Base-by-base conservation (phyloP, 2,329 filamentous ascomycete species). In the Aspergillus unguis region DNA sequence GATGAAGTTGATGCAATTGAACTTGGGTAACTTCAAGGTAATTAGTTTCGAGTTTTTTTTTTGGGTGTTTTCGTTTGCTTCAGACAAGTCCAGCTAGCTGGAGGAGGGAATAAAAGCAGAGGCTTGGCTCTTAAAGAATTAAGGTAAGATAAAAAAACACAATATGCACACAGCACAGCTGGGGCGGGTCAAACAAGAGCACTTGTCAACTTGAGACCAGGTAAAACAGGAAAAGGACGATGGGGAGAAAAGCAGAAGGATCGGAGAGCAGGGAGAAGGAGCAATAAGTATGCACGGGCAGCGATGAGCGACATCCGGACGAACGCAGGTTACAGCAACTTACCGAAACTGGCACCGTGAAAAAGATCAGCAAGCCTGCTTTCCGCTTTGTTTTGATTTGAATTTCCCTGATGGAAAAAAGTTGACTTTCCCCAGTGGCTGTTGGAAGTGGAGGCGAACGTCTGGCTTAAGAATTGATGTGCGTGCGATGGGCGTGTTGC, bases 131-230 rank as follows among this genome's bases (percentile, higher is more conserved):
- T 17, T 31, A 59, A 58, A 65, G 60, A 55, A 57, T 23, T 48
- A 48, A 37, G 48, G 47, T n/a, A 52, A 56, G 51, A 47, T 42
- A 54, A 55, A 44, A 50, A 37, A 44, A 32, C 53, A 53, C 17
- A 17, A 17, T 17, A 17, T 17, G 57, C 59, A 55, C 62, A 60
- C 65, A 68, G 65, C 65, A 59, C 65, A 61, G 63, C 63, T 66
- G 59, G 56, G 27, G 52, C 52, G 49, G 60, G 49, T 52, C 53
- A 59, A 56, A 44, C 48, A 53, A 58, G 48, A 46, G 42, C 42
- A 49, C 52, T 48, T 51, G 49, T 48, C 44, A 38, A 43, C 44
- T 41, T 45, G 11, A 49, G 51, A 55, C 42, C 42, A 32, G 42
- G 42, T 28, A 31, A 43, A 44, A 3, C 6, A 55, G 44, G 31